Evolutionary conservation across 148 eudicot species (phyloP).

Genomic region (Chenopodium formosanum): DNA sequence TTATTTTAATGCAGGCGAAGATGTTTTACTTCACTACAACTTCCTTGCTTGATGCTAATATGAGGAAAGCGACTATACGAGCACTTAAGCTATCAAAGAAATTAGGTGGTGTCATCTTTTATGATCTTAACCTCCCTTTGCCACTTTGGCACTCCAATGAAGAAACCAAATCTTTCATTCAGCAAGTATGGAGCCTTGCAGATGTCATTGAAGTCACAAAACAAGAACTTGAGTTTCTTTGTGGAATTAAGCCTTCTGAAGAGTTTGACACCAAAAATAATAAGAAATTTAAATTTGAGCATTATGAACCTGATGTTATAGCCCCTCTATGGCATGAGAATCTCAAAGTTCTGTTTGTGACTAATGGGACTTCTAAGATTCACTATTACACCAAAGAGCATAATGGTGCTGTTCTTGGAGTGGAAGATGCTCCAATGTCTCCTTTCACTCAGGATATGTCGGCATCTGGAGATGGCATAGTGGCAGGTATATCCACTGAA

Average conservation of each 20-base stretch:
- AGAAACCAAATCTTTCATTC: constrained; percentile 57
- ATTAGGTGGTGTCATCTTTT: constrained; percentile 65
- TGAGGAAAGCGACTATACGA: constrained; percentile 65
- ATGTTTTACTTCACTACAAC: constrained; percentile 85
- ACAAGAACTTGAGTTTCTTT: constrained; percentile 93
- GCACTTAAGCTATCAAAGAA: constrained; percentile 77
- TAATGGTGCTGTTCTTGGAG: constrained; percentile 64
- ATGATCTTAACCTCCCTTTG: constrained; percentile 75
- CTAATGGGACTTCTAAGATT: constrained; percentile 89
- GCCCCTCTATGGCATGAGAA: constrained; percentile 81
- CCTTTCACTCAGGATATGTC: constrained; percentile 88
- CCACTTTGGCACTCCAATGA: constrained; percentile 78
- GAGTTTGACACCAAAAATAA: constrained; percentile 71
- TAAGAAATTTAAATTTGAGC: constrained; percentile 58
- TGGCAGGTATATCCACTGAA: constrained; percentile 65
- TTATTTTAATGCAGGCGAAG: constrained; percentile 59
- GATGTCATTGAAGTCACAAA: constrained; percentile 85
- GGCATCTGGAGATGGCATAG: constrained; percentile 91
- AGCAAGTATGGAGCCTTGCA: constrained; percentile 62
- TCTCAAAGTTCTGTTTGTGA: constrained; percentile 86
- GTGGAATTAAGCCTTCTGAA: constrained; percentile 76
- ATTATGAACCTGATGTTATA: constrained; percentile 60
- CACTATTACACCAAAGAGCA: constrained; percentile 85
- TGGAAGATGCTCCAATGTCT: constrained; percentile 94
- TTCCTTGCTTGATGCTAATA: constrained; percentile 75